phyloP scores from a whole-genome alignment of 1,284 basidiomycete species.

The Bjerkandera adusta region DNA sequence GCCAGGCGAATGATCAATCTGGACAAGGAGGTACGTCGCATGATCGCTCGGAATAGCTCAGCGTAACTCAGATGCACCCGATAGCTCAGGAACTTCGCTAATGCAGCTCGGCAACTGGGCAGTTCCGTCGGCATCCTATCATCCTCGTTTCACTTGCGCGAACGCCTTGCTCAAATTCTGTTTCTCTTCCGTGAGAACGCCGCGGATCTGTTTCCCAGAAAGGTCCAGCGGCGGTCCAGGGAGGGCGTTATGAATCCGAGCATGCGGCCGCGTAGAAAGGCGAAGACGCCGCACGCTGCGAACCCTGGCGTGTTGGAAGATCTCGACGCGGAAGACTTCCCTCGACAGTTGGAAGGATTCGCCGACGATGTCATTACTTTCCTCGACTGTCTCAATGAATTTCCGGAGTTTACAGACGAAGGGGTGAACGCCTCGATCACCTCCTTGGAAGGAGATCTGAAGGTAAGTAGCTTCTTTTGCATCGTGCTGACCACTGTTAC shows the following conservation, averaged over 20 bases:
- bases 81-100: slow-evolving; percentile 69
- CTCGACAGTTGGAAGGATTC: slow-evolving; percentile 55
- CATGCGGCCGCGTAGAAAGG: slow-evolving; percentile 25
- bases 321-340: slow-evolving; percentile 62
- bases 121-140: slow-evolving; percentile 72
- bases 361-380: slow-evolving; percentile 63
- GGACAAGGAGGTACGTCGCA: slow-evolving; percentile 54
- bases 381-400: slow-evolving; percentile 66
- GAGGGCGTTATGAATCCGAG: slow-evolving; percentile 39
- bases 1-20: slow-evolving; percentile 55
- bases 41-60: background rate
- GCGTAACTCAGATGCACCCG: background rate
- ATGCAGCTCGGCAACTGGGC: slow-evolving; percentile 69
- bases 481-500: background rate
- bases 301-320: slow-evolving; percentile 52
- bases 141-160: slow-evolving; percentile 66
- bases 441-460: slow-evolving; percentile 64
- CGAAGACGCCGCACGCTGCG: slow-evolving; percentile 41
- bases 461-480: slow-evolving; percentile 36
- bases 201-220: slow-evolving; percentile 66
- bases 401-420: slow-evolving; percentile 73
- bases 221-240: slow-evolving; percentile 45
- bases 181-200: slow-evolving; percentile 70
- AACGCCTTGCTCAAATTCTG: slow-evolving; percentile 60
- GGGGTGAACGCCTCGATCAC: slow-evolving; percentile 64